Percentiles rank a stretch among this genome's conserved stretches.
Evolutionary conservation across 2,329 filamentous ascomycete species (phyloP).

Genomic region (Aureobasidium lini): DNA sequence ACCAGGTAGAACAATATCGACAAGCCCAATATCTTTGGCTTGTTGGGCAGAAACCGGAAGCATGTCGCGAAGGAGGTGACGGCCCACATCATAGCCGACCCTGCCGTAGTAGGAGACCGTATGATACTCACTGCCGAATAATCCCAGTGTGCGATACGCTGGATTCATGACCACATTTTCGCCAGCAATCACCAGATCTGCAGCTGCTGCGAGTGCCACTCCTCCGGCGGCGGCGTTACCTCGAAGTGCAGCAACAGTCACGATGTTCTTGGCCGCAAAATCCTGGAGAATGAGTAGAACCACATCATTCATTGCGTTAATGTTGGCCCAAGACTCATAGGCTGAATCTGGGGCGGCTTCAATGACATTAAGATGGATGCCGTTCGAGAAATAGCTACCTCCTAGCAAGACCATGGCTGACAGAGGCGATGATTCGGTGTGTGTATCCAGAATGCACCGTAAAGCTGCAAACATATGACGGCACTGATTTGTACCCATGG

Average conservation of each 20-base stretch:
- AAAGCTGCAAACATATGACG: conserved; percentile 31
- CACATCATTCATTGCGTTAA: conserved; percentile 39
- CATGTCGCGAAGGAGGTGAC: conserved; percentile 31
- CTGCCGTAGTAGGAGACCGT: conserved; percentile 34
- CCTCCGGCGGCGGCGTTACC: conserved; percentile 39
- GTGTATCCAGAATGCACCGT: conserved; percentile 28
- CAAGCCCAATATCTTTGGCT: conserved; percentile 32
- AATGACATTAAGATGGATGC: conserved; percentile 39
- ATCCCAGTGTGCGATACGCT: conserved; percentile 32
- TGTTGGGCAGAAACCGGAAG: conserved; percentile 32
- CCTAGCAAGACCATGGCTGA: conserved; percentile 34
- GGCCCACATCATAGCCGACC: conserved; percentile 29
- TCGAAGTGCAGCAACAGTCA: conserved; percentile 33
- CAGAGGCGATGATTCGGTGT: conserved; percentile 25
- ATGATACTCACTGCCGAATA: conserved; percentile 37
- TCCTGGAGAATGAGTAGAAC: conserved; percentile 33
- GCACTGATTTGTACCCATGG: conserved; percentile 37
- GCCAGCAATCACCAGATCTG: conserved; percentile 32
- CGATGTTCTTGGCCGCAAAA: conserved; percentile 29
- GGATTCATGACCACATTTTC: conserved; percentile 35
- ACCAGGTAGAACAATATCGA: conserved; percentile 34
- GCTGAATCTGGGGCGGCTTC: conserved; percentile 33
- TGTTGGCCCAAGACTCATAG: conserved; percentile 37
- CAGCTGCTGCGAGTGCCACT: conserved; percentile 35
- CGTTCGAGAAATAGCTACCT: conserved; percentile 38